These are phyloP conservation scores for Ganoderma multipileum DNA, from an alignment of 1,284 basidiomycete species.

Conservation along the genomic window DNA sequence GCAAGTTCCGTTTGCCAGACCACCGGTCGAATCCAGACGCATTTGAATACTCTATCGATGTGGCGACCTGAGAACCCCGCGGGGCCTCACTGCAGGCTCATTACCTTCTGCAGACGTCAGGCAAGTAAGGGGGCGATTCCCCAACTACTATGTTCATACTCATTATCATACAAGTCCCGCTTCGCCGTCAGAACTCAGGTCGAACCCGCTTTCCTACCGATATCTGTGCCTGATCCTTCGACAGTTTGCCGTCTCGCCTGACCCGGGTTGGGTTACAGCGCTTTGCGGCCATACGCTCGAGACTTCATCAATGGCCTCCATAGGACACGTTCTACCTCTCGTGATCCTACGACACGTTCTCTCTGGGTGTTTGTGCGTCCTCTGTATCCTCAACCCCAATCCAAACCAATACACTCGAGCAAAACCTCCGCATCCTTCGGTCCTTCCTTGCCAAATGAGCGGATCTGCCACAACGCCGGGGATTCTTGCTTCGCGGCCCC, in stretches of 20 bases:
- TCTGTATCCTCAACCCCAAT: background rate
- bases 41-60: background rate
- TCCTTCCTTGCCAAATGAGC: background rate
- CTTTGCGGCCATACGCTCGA: background rate
- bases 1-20: background rate
- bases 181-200: background rate
- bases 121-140: background rate
- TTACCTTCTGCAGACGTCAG: background rate
- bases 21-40: background rate
- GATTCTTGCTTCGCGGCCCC: background rate
- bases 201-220: background rate
- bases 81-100: background rate
- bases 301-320: background rate
- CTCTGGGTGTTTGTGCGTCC: background rate
- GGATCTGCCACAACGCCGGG: conserved; percentile 1
- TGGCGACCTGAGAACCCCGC: background rate
- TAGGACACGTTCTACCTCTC: background rate
- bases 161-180: background rate
- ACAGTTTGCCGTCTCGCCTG: background rate
- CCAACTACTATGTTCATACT: background rate
- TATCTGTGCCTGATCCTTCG: background rate
- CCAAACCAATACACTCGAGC: background rate
- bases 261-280: background rate
- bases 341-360: background rate
- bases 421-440: background rate